Conservation (phyloP, 2,329 filamentous ascomycete species). For the Neofusicoccum ribis region DNA sequence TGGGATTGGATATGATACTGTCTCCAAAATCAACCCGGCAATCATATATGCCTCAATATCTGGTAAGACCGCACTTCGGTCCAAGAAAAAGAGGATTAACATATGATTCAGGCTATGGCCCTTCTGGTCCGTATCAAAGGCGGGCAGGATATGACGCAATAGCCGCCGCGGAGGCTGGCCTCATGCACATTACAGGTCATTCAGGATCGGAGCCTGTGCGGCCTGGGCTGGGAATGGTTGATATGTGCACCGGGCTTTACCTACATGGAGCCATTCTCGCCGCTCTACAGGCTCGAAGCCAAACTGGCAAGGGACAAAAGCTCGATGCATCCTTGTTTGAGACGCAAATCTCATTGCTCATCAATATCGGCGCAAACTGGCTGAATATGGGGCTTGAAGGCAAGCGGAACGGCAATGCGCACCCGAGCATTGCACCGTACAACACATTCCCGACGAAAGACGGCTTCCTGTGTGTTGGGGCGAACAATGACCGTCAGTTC, state of each 20-base stretch:
- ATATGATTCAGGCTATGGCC: conserved; percentile 39
- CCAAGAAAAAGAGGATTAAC: conserved; percentile 28
- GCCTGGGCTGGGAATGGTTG: conserved; percentile 46
- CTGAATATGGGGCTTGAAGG: conserved; percentile 44
- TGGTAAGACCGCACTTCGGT: conserved; percentile 24
- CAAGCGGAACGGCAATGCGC: conserved; percentile 47
- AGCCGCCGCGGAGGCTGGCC: conserved; percentile 44
- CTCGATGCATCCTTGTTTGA: conserved; percentile 50
- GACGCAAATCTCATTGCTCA: conserved; percentile 44
- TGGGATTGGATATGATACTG: conserved; percentile 42
- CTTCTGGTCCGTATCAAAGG: conserved; percentile 43
- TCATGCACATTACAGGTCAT: conserved; percentile 48
- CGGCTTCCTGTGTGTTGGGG: conserved; percentile 33
- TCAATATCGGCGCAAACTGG: conserved; percentile 45
- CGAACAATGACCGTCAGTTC: conserved; percentile 42
- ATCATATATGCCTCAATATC: conserved; percentile 48
- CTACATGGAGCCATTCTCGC: conserved; percentile 48
- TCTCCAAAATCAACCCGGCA: conserved; percentile 39
- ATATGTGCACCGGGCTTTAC: conserved; percentile 48
- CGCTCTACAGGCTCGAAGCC: conserved; percentile 26
- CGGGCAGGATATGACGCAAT: conserved; percentile 51
- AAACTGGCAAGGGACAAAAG: conserved; percentile 44
- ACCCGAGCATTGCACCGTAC: conserved; percentile 52
- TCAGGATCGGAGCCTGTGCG: conserved; percentile 42
- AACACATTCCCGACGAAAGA: conserved; percentile 45